phyloP scores from a whole-genome alignment of 2,329 filamentous ascomycete species.

The Zelopaecilomyces penicillatus region DNA sequence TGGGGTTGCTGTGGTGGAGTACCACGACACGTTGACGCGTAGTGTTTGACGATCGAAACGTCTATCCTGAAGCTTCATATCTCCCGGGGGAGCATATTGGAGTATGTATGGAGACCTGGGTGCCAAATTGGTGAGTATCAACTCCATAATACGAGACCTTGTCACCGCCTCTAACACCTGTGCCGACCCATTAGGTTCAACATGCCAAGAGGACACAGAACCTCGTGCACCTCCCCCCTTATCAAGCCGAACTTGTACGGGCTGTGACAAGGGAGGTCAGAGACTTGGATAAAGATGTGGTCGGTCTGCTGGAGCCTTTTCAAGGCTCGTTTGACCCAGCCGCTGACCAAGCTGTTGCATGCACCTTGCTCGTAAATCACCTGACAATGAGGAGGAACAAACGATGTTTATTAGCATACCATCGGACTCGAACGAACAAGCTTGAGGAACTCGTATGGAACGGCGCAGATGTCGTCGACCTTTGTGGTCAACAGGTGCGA shows the following conservation, averaged over 20 bases:
- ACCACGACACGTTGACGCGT: too few relatives aligned
- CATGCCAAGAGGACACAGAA: constrained; percentile 93
- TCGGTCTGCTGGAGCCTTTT: constrained; percentile 71
- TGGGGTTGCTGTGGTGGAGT: too few relatives aligned
- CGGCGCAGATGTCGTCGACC: constrained; percentile 73
- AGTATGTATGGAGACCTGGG: constrained; percentile 81
- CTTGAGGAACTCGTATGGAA: constrained; percentile 91
- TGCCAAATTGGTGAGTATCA: constrained; percentile 63
- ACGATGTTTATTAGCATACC: constrained; percentile 88
- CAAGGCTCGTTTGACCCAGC: constrained; percentile 78
- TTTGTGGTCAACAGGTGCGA: constrained; percentile 48
- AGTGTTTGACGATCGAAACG: too few relatives aligned
- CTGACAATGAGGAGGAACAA: constrained; percentile 94
- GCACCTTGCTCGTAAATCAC: constrained; percentile 85
- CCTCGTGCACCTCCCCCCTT: constrained; percentile 76
- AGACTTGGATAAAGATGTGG: constrained; percentile 81
- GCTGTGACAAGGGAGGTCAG: constrained; percentile 83
- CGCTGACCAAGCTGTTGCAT: constrained; percentile 74
- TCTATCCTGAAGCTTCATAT: too few relatives aligned
- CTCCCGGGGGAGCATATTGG: too few relatives aligned
- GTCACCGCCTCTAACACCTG: neutral
- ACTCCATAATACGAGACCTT: neutral
- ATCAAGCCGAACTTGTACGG: constrained; percentile 86
- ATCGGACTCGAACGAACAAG: constrained; percentile 81
- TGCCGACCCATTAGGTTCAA: constrained; percentile 55